These are phyloP conservation scores for Lodderomyces oxycetoniae DNA, from an alignment of 1,139 yeast species.

Conservation along the genomic window DNA sequence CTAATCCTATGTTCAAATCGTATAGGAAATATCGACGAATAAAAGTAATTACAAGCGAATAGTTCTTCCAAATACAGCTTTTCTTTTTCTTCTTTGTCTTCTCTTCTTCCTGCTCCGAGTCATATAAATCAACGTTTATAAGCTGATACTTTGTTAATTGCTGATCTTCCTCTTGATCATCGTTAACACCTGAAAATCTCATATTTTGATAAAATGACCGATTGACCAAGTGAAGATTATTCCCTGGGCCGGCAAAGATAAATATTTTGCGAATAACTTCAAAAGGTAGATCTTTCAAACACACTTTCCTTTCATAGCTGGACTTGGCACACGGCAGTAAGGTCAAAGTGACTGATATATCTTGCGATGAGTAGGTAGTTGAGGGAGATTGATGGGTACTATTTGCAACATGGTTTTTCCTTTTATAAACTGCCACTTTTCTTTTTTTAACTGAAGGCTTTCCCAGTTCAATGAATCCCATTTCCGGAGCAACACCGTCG, in stretches of 20 bases:
- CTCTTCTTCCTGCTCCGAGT: not conserved
- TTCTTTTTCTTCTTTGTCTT: not conserved
- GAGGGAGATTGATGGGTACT: no score
- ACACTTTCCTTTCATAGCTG: no score
- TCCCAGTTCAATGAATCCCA: slow-evolving; percentile 34
- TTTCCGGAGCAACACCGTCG: no score
- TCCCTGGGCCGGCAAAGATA: slow-evolving; percentile 25
- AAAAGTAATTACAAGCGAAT: slow-evolving; percentile 16
- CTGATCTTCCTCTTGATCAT: slow-evolving; percentile 17
- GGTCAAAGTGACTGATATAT: slow-evolving; percentile 1
- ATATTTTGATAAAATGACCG: slow-evolving; percentile 22
- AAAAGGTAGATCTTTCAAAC: slow-evolving; percentile 21
- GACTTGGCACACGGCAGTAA: no score
- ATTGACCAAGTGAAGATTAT: slow-evolving; percentile 24
- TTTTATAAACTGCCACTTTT: not conserved
- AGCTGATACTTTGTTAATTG: slow-evolving; percentile 4
- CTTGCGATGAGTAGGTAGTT: no score
- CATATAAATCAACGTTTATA: not conserved
- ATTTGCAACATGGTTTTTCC: no score
- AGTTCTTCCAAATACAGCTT: slow-evolving; percentile 14
- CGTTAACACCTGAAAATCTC: slow-evolving; percentile 13
- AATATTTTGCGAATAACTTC: slow-evolving; percentile 32
- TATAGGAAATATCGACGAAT: slow-evolving; percentile 16
- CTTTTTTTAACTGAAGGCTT: not conserved
- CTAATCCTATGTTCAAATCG: slow-evolving; percentile 20